Base-by-base conservation (phyloP, 2,329 filamentous ascomycete species). In the Aureobasidium lini region DNA sequence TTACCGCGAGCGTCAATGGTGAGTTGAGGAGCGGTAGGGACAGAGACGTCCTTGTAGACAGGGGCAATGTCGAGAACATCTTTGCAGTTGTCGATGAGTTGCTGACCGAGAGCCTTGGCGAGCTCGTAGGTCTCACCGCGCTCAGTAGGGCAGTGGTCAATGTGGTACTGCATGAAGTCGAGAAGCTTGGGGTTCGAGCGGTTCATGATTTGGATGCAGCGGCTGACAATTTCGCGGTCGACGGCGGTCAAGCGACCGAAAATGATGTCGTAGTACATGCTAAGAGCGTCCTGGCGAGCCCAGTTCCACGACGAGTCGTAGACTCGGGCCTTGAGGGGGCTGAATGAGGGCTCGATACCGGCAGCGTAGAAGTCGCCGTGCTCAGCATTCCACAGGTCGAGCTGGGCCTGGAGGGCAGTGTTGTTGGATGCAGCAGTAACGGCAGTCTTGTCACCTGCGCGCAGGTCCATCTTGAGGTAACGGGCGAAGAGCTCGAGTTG, bases 281-380 rank as follows among this genome's bases (percentile, higher is more conserved):
- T 94, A 57, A 99, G 84, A 31, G 93, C 94, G 73, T 99, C 94
- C 73, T 99, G 94, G 56, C 94, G 88, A 63, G 91, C 94, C 94
- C 94, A 99, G 75, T 99, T 99, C 94, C 94, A 99, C 0, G 91
- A 95, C 0, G 94, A 97, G 73, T 99, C 94, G 76, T 99, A 99
- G 9, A 94, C 86, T 71, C 94, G 88, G 34, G 94, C 94, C 75
- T 99, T 99, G 63, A 97, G 84, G 4, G 90, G 80, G 70, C 89
- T 95, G 77, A 99, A 99, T 18, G 91, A 87, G 10, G 94, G 94
- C 74, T 95, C 90, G 64, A 99, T 97, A 54, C 94, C 94, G 29
- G 89, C 80, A 23, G 94, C 94, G 71, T 99, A 99, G 75, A 96
- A 90, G 64, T 99, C 94, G 62, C 94, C 94, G 69, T 99, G 94